Percentiles rank a stretch among this genome's conserved stretches.
phyloP scores from a whole-genome alignment of 306 rosid species.

The Trifolium subterraneum region DNA sequence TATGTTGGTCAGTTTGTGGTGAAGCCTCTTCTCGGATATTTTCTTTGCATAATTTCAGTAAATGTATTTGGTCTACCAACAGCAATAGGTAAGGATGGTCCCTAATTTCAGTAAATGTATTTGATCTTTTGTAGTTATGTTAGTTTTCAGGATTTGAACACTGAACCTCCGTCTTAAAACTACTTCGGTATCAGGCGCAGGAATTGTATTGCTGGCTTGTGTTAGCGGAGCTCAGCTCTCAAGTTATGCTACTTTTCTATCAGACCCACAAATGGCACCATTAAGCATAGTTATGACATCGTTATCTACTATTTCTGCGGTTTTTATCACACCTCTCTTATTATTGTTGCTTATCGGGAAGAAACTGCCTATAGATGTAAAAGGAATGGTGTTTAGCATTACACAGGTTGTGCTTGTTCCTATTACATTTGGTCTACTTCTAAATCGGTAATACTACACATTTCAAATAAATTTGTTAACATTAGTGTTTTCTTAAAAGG shows the following conservation, averaged over 20 bases:
- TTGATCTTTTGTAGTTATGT: constrained; percentile 51
- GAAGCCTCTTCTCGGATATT: constrained; percentile 88
- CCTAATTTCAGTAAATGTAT: constrained; percentile 60
- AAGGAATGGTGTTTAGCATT: constrained; percentile 95
- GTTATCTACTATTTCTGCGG: constrained; percentile 88
- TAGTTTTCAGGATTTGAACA: neutral
- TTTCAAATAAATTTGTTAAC: constrained; percentile 29
- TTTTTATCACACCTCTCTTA: constrained; percentile 78
- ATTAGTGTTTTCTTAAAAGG: constrained; percentile 17
- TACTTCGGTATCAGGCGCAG: constrained; percentile 60
- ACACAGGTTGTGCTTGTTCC: constrained; percentile 87
- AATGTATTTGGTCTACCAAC: constrained; percentile 77
- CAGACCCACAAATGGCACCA: constrained; percentile 87
- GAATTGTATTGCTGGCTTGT: constrained; percentile 87
- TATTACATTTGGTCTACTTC: constrained; percentile 79
- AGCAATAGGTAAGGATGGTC: constrained; percentile 64
- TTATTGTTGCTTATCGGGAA: constrained; percentile 84
- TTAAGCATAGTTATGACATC: constrained; percentile 96
- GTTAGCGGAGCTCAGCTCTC: constrained; percentile 99
- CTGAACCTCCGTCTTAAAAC: neutral
- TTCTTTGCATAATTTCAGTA: constrained; percentile 73
- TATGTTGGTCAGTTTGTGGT: constrained; percentile 77
- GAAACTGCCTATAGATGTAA: constrained; percentile 90
- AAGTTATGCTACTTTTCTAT: constrained; percentile 85
- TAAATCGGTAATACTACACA: constrained; percentile 65